Percentiles rank a stretch among this genome's conserved stretches.
Conservation (phyloP, 2,329 filamentous ascomycete genomes). For the Pseudocercospora eumusae region DNA sequence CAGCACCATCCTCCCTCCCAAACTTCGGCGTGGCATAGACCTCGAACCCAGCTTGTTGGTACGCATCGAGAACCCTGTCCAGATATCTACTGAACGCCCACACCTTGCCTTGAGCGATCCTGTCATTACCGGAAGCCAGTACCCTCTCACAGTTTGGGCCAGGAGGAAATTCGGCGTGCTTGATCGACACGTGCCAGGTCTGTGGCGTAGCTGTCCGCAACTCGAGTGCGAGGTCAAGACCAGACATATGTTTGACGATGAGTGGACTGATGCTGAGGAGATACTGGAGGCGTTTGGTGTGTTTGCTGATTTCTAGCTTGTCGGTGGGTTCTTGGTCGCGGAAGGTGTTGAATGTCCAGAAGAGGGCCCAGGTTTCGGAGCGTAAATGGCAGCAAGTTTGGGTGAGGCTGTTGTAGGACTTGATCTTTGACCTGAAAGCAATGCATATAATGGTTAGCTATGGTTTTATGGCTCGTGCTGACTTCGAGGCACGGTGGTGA, state of each 20-base stretch:
- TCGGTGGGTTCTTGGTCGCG: neutral
- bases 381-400: neutral
- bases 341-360: constrained; percentile 6
- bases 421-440: neutral
- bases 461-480: too few species aligned
- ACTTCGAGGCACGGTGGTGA: too few species aligned
- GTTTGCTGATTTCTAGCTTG: constrained; percentile 1
- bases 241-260: neutral
- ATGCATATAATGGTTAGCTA: too few species aligned
- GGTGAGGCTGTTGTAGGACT: neutral
- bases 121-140: neutral
- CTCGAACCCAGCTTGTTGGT: constrained; percentile 1
- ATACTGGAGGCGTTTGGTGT: neutral
- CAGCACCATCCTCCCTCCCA: neutral
- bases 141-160: neutral
- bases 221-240: neutral
- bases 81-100: neutral
- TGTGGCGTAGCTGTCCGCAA: neutral
- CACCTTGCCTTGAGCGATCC: constrained; percentile 1
- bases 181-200: neutral
- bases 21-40: neutral
- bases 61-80: neutral
- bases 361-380: neutral
- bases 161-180: neutral
- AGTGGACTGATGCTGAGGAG: neutral